These are phyloP conservation scores for Paecilomyces sp. DNA, from an alignment of 2,329 filamentous ascomycete species.

Conservation along the genomic window DNA sequence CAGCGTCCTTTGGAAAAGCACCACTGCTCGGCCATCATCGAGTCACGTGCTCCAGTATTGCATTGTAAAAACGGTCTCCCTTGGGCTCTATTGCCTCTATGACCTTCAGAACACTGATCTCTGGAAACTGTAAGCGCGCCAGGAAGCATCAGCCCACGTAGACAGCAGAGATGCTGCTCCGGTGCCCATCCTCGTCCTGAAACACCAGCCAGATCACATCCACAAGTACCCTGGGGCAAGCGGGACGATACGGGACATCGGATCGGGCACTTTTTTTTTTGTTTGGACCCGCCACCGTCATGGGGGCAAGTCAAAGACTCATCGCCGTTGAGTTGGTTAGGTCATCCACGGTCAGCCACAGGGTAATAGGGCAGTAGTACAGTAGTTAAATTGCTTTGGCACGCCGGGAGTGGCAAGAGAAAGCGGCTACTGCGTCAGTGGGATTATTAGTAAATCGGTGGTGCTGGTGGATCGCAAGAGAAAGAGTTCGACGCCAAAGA, in stretches of 20 bases:
- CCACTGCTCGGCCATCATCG: not conserved
- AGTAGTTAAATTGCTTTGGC: not conserved
- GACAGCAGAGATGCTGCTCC: not conserved
- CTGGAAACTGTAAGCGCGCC: not conserved
- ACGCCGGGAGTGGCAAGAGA: not conserved
- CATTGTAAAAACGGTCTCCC: not conserved
- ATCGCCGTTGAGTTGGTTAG: not conserved
- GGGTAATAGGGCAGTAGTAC: too few species aligned
- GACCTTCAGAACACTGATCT: not conserved
- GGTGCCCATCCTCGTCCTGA: too few species aligned
- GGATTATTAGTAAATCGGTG: too few species aligned
- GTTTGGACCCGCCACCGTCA: constrained; percentile 2
- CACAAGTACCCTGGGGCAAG: not conserved
- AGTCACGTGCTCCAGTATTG: not conserved
- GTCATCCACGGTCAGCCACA: not conserved
- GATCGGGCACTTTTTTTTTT: constrained; percentile 3
- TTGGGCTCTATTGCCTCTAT: not conserved
- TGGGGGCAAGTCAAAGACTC: not conserved
- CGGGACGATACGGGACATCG: not conserved
- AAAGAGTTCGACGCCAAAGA: too few species aligned
- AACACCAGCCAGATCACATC: too few species aligned
- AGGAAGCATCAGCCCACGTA: not conserved
- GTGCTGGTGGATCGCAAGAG: too few species aligned
- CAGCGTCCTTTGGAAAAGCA: not conserved
- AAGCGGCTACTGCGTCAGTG: not conserved